A percentile compares a stretch with the other conserved stretches of the same genome.
Conservation (phyloP, 805 yeast genomes). For the Kregervanrija fluxuum region DNA sequence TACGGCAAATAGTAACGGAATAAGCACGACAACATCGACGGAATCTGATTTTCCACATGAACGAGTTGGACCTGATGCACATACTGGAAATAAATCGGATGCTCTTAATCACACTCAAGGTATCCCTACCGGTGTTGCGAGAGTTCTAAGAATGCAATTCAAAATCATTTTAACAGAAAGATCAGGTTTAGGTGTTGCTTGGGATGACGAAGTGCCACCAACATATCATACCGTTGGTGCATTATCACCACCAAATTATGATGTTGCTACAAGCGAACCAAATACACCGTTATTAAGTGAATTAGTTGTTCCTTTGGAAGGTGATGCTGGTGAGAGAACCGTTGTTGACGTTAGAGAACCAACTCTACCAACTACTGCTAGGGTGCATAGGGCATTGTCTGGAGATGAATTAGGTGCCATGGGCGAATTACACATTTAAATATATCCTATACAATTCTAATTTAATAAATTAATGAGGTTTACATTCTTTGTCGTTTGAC, state of each 20-base stretch:
- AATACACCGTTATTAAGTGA: slow-evolving; percentile 14
- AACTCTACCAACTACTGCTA: slow-evolving; percentile 5
- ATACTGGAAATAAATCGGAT: slow-evolving; percentile 22
- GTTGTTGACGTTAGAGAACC: slow-evolving; percentile 7
- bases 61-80: slow-evolving; percentile 27
- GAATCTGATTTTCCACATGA: slow-evolving; percentile 15
- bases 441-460: not conserved
- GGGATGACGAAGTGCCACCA: slow-evolving; percentile 99
- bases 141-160: slow-evolving; percentile 93
- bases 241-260: slow-evolving; percentile 82
- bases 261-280: slow-evolving; percentile 20
- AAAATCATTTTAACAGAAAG: slow-evolving; percentile 77
- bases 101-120: slow-evolving; percentile 37
- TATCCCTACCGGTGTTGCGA: slow-evolving; percentile 89
- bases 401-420: too few relatives aligned
- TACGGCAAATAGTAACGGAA: not conserved
- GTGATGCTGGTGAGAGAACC: slow-evolving; percentile 3
- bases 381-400: too few relatives aligned
- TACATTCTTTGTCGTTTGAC: slow-evolving; percentile 1
- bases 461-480: not conserved
- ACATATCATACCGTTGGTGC: slow-evolving; percentile 80
- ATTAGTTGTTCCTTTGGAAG: slow-evolving; percentile 18
- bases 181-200: slow-evolving; percentile 91
- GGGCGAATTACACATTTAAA: too few relatives aligned
- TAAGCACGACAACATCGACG: slow-evolving; percentile 1